A percentile compares a stretch with the other conserved stretches of the same genome.
Conservation (phyloP, 2,329 filamentous ascomycete genomes). For the Cyanodermella asteris region DNA sequence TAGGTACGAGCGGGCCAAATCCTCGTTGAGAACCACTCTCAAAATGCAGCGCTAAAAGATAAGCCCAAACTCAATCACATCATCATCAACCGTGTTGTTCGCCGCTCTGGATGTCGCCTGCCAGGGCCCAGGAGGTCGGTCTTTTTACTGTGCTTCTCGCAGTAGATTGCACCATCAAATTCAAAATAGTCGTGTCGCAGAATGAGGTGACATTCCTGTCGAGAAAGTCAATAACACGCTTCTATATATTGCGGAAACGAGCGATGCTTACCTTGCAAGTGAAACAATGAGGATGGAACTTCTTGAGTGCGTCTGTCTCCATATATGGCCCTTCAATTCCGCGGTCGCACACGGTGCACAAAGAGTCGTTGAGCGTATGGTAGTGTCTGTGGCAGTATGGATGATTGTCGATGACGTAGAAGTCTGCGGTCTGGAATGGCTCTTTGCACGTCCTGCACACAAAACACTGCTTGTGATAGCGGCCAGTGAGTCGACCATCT, state of each 20-base stretch:
- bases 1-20: too few relatives aligned
- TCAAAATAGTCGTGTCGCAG: constrained; percentile 81
- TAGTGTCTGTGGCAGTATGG: constrained; percentile 89
- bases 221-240: not conserved
- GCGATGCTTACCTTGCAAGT: constrained; percentile 36
- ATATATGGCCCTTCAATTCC: constrained; percentile 91
- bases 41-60: too few relatives aligned
- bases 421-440: constrained; percentile 69
- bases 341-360: constrained; percentile 56
- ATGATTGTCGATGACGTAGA: constrained; percentile 72
- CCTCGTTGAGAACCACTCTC: too few relatives aligned
- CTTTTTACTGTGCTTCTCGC: constrained; percentile 57
- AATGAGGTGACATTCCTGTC: constrained; percentile 43
- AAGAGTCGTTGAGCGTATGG: constrained; percentile 69
- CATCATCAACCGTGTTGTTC: constrained; percentile 25
- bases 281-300: constrained; percentile 77
- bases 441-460: constrained; percentile 65
- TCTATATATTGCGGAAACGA: not conserved
- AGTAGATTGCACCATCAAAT: constrained; percentile 57
- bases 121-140: constrained; percentile 17
- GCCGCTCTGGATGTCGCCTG: constrained; percentile 24
- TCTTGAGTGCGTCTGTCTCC: constrained; percentile 54
- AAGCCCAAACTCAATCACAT: constrained; percentile 17
- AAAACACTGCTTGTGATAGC: constrained; percentile 90
- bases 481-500: constrained; percentile 73